phyloP scores from a whole-genome alignment of 345 rosid genomes.

The Psidium friedrichsthalianum region DNA sequence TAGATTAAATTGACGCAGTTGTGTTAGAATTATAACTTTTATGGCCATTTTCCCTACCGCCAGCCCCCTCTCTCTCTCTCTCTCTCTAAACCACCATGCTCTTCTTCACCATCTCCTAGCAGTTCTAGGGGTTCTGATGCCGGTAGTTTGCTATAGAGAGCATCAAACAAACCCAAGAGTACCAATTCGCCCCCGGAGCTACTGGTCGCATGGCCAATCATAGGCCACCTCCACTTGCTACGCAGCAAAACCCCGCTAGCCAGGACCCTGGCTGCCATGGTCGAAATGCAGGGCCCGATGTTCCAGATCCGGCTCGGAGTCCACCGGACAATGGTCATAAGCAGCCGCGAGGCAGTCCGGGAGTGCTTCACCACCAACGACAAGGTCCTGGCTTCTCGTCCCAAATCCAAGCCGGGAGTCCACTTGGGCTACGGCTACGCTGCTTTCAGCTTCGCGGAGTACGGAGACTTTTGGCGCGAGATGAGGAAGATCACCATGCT shows the following conservation, averaged over 20 bases:
- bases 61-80: too few relatives aligned
- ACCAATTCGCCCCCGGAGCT: constrained; percentile 28
- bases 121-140: not conserved
- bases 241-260: constrained; percentile 16
- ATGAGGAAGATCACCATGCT: constrained; percentile 39
- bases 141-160: not conserved
- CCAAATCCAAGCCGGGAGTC: constrained; percentile 34
- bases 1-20: too few relatives aligned
- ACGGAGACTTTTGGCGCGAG: too few relatives aligned
- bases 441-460: constrained; percentile 30
- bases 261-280: constrained; percentile 32
- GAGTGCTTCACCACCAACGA: constrained; percentile 49
- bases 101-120: too few relatives aligned
- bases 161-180: not conserved
- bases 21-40: too few relatives aligned
- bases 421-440: constrained; percentile 48
- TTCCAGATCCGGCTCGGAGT: constrained; percentile 40
- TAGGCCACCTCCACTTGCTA: constrained; percentile 59
- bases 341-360: constrained; percentile 27
- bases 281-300: constrained; percentile 41
- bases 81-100: too few relatives aligned
- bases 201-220: constrained; percentile 38
- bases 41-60: too few relatives aligned
- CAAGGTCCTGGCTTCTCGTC: constrained; percentile 34
- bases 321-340: constrained; percentile 22